phyloP scores from a whole-genome alignment of 2,329 filamentous ascomycete species.

The Xylariaceae sp. region DNA sequence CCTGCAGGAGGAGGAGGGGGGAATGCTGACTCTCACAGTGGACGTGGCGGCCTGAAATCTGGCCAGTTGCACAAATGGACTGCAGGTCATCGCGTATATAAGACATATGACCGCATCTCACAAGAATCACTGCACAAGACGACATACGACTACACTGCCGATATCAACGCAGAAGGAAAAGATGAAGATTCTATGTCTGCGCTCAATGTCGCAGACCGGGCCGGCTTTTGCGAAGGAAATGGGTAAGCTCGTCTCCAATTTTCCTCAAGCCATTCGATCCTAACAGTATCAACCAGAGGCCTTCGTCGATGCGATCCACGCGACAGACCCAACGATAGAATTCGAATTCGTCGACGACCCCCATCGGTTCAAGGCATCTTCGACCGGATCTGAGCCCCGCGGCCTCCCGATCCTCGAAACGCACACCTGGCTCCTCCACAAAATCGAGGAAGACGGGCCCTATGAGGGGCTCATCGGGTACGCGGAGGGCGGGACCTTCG shows the following conservation, averaged over 20 bases:
- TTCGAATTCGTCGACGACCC: slow-evolving; percentile 26
- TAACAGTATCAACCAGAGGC: slow-evolving; percentile 5
- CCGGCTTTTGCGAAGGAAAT: slow-evolving; percentile 16
- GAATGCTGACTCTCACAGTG: no score
- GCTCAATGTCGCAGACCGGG: slow-evolving; percentile 15
- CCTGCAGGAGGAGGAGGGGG: no score
- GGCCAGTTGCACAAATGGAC: no score
- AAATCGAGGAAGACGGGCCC: slow-evolving; percentile 27
- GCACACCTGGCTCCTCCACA: slow-evolving; percentile 34
- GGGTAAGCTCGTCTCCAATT: slow-evolving; percentile 9
- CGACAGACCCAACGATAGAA: slow-evolving; percentile 7
- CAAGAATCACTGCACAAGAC: no score
- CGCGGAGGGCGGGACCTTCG: slow-evolving; percentile 34
- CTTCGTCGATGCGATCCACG: slow-evolving; percentile 2
- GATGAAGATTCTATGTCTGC: slow-evolving; percentile 23
- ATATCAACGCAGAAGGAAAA: not conserved
- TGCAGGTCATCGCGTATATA: no score
- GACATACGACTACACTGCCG: no score
- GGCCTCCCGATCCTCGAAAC: slow-evolving; percentile 7
- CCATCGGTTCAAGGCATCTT: slow-evolving; percentile 3
- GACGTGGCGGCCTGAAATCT: no score
- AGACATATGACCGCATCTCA: no score
- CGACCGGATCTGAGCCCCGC: no score
- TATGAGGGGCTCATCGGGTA: slow-evolving; percentile 30
- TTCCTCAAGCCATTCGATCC: not conserved